Evolutionary conservation across 352 stramenopile species (phyloP), one percentile per base, ranked within the genome.

Genomic region (Globisporangium apiculatum): DNA sequence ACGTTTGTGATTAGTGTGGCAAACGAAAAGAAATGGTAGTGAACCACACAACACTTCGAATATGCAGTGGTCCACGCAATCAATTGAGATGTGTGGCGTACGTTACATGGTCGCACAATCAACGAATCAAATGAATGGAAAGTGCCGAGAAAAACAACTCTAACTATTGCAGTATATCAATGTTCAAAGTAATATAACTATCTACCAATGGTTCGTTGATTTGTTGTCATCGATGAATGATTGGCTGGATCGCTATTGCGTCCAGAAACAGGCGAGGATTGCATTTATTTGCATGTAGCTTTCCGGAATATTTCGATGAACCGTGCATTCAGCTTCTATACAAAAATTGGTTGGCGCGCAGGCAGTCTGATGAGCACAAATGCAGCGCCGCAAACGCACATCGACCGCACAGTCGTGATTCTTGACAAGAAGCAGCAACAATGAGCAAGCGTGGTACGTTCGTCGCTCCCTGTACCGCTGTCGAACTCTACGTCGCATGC

Each of bases 341-440:
- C 24, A 31, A 31, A 31, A 49, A 49, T 49, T 49, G 45, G 45
- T 49, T 49, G 45, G 45, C 45, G 40, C 11, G 1, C 40, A 43
- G 7, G 40, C 40, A 43, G 11, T 43, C 11, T 43, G 40, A 43
- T 14, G 40, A 43, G 11, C 48, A 37, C 50, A 31, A 24, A 41
- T 42, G 24, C 7, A 43, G 11, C 46, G 48, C 36, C 48, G 14
- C 42, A 11, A 49, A 17, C 41, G 37, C 12, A 43, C 40, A 43
- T 12, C 18, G 24, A 9, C 15, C 15, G 15, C 15, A 59, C 81
- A 89, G 75, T 91, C 82, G 77, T 86, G 75, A 90, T 89, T 91
- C 82, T 87, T 73, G 76, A 72, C 55, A 86, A 81, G 74, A 86
- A 86, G 67, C 68, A 91, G 65, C 72, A 86, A 86, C 77, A 89